Evolutionary conservation across 2,329 filamentous ascomycete species (phyloP).

Genomic region (Exophiala sideris): DNA sequence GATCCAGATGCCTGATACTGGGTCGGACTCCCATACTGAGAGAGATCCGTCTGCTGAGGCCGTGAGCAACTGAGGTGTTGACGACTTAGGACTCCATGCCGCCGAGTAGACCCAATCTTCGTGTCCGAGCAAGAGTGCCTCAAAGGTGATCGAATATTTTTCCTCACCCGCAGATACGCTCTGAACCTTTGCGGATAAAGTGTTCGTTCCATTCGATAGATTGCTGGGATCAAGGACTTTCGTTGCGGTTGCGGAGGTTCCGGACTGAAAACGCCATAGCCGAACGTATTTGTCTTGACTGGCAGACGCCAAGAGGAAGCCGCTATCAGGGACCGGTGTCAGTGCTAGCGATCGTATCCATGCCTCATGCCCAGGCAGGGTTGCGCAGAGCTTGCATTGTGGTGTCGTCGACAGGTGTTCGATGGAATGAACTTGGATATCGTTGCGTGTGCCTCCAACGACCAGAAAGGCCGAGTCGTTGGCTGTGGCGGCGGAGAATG

Average conservation of each 20-base stretch:
- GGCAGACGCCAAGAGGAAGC: slow-evolving; percentile 82
- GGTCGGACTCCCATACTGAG: slow-evolving; percentile 85
- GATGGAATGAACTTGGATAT: slow-evolving; percentile 75
- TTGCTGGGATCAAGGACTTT: slow-evolving; percentile 42
- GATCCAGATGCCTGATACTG: slow-evolving; percentile 83
- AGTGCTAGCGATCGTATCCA: slow-evolving; percentile 90
- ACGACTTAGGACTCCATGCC: slow-evolving; percentile 61
- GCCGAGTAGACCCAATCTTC: slow-evolving; percentile 98
- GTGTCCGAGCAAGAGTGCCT: slow-evolving; percentile 88
- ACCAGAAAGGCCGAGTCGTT: slow-evolving; percentile 62
- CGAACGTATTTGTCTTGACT: slow-evolving; percentile 98
- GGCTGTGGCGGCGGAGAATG: slow-evolving; percentile 53
- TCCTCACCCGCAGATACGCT: slow-evolving; percentile 60
- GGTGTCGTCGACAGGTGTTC: slow-evolving; percentile 38
- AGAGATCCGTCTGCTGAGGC: slow-evolving; percentile 94
- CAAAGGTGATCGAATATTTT: slow-evolving; percentile 82
- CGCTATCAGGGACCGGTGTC: slow-evolving; percentile 61
- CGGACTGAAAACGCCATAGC: slow-evolving; percentile 80
- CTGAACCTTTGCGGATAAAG: slow-evolving; percentile 86
- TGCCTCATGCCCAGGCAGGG: slow-evolving; percentile 83
- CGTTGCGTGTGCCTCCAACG: slow-evolving; percentile 77
- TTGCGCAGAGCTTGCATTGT: slow-evolving; percentile 69
- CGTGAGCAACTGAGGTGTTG: slow-evolving; percentile 71
- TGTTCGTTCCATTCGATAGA: slow-evolving; percentile 55
- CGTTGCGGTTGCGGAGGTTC: slow-evolving; percentile 40